These are phyloP conservation scores for Fraxinus sp. DNA, from an alignment of 305 asterid species.

Conservation along the genomic window DNA sequence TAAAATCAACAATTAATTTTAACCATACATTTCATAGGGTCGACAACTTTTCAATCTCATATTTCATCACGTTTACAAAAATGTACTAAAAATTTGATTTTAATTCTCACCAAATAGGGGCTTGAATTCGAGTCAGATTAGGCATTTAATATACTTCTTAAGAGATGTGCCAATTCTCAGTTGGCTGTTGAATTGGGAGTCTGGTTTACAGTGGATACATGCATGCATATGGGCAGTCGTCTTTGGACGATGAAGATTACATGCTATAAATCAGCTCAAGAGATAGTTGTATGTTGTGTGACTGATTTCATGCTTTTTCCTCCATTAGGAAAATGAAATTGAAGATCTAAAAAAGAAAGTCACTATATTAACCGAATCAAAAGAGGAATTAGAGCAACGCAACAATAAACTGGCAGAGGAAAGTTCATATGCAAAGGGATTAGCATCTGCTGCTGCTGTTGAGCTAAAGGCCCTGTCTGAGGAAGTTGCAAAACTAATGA, in stretches of 20 bases:
- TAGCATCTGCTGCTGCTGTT: conserved; percentile 99
- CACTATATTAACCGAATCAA: conserved; percentile 47
- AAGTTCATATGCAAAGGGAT: conserved; percentile 90
- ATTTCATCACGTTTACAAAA: no score
- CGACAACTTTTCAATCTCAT: no score
- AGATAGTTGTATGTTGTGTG: neutral
- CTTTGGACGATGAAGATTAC: neutral
- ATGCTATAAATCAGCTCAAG: neutral
- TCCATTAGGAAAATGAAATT: conserved; percentile 56
- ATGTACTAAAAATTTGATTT: no score
- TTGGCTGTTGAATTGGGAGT: neutral
- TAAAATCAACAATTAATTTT: no score
- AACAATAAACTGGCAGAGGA: conserved; percentile 94
- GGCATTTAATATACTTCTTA: neutral
- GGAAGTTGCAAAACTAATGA: conserved; percentile 96
- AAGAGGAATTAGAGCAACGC: conserved; percentile 71
- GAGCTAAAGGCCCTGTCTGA: conserved; percentile 93
- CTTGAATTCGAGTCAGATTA: neutral
- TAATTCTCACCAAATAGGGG: no score
- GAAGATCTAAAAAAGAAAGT: conserved; percentile 67
- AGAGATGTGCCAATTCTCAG: neutral
- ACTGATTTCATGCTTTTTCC: conserved; percentile 23
- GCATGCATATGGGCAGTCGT: neutral
- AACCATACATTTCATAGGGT: no score
- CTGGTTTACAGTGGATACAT: neutral